Evolutionary conservation across 371 early-diverging fungal genomes (phyloP), one percentile per base, ranked within the genome.

Genomic region (Mucor piriformis): DNA sequence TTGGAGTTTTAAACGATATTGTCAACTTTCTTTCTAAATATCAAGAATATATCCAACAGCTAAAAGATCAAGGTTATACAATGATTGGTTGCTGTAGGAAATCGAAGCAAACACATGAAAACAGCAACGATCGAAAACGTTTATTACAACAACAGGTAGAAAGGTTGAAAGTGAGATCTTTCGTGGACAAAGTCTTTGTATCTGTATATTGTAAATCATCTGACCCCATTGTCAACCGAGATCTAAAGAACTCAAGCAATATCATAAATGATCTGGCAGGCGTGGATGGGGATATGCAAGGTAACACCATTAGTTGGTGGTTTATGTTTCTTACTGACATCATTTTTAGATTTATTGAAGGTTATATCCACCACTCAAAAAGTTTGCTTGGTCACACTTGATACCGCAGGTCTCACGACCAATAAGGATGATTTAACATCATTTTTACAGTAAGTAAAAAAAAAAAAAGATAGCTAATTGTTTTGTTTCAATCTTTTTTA

Each of bases 141-240:
- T 57, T 57, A 50, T 43, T 57, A 29, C 49, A 57, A 29, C 50
- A 40, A 32, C 49, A 50, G 58, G 58, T 42, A 29, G 42, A 40
- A 40, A 37, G 50, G 32, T 50, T 57, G 50, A 27, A 40, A 50
- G 58, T 40, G 21, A 15, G 42, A 57, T 57, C 50, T 16, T 57
- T 57, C 49, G 42, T 57, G 38, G 50, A 57, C 13, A 57, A 50
- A 49, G n/a, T 15, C 35, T 57, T 48, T 48, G 49, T 57, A 0
- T 48, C 38, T 18, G 38, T 49, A 35, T 48, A 23, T 40, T 37
- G 38, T 18, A 37, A 18, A 35, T 57, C 57, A 4, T 25, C 24
- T 57, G 57, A 57, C 27, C 57, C 27, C 1, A 23, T 57, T 49
- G 27, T 38, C 48, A 3, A 38, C 35, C 47, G 54, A 48, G 57